These are phyloP conservation scores for Vitis labrusca DNA, from an alignment of 164 flowering plant species.

Conservation along the genomic window DNA sequence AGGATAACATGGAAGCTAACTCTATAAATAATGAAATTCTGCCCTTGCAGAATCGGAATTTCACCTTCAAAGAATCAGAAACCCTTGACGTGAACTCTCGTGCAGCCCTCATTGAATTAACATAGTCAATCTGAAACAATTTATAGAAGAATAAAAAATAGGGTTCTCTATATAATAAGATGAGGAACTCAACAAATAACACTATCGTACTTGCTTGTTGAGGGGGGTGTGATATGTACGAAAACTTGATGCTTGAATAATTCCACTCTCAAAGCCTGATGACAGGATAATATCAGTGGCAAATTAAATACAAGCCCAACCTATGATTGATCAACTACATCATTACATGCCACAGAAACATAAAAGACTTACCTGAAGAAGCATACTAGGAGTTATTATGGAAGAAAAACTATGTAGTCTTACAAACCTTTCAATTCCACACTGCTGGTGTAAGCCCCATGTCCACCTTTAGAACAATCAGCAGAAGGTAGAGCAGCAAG, in stretches of 20 bases:
- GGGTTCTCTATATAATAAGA: neutral
- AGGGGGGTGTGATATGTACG: slow-evolving; percentile 98
- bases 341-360: neutral
- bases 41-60: neutral
- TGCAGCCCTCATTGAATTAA: slow-evolving; percentile 91
- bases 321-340: neutral
- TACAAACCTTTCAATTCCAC: slow-evolving; percentile 76
- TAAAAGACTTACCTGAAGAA: neutral
- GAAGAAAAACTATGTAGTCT: neutral
- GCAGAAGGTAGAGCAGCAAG: slow-evolving; percentile 89
- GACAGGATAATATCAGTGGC: neutral
- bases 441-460: slow-evolving; percentile 89
- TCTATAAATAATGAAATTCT: neutral
- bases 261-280: slow-evolving; percentile 40
- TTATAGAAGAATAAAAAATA: neutral
- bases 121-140: slow-evolving; percentile 69
- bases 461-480: slow-evolving; percentile 99
- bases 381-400: neutral
- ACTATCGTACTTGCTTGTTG: slow-evolving; percentile 77
- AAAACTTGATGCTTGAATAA: slow-evolving; percentile 82
- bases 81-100: slow-evolving; percentile 80
- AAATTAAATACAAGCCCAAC: neutral
- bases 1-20: neutral
- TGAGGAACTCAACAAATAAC: neutral
- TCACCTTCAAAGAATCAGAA: slow-evolving; percentile 80